Conservation (phyloP, 441 rosid species). For the Manihot esculenta region DNA sequence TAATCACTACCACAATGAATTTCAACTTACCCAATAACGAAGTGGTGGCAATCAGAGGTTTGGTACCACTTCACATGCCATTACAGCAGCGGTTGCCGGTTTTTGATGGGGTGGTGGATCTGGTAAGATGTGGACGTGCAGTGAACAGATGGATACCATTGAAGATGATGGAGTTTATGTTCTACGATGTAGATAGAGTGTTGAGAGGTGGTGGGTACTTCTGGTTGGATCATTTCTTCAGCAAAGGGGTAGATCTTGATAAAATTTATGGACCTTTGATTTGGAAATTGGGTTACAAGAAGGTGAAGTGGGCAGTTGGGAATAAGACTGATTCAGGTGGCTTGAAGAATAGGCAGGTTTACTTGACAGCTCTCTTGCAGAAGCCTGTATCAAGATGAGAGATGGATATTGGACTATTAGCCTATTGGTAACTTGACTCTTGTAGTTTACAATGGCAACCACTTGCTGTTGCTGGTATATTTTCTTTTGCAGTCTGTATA, state of each 20-base stretch:
- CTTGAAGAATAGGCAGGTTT: constrained; percentile 76
- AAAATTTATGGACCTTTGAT: constrained; percentile 78
- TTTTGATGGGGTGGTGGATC: constrained; percentile 89
- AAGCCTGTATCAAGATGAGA: constrained; percentile 67
- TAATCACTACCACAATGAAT: constrained; percentile 87
- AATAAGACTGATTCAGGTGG: constrained; percentile 69
- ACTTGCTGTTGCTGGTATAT: neutral
- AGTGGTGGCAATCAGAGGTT: constrained; percentile 79
- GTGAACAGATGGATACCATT: constrained; percentile 93
- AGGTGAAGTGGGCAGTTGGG: constrained; percentile 92
- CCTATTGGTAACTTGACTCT: constrained; percentile 30
- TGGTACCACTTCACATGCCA: constrained; percentile 87
- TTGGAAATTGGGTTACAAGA: constrained; percentile 82
- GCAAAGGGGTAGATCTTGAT: constrained; percentile 69
- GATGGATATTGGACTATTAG: neutral
- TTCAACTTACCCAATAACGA: constrained; percentile 81
- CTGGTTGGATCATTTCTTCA: constrained; percentile 88
- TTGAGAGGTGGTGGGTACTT: constrained; percentile 83
- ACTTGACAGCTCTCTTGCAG: constrained; percentile 82
- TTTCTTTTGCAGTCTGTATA: neutral
- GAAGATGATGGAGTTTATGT: constrained; percentile 69
- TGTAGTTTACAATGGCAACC: neutral
- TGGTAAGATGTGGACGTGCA: constrained; percentile 87
- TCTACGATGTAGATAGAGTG: constrained; percentile 80
- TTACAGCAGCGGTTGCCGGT: constrained; percentile 89